Evolutionary conservation across 768 basidiomycete species (phyloP), one percentile per base, ranked within the genome.

Genomic region (Mycena epipterygia): DNA sequence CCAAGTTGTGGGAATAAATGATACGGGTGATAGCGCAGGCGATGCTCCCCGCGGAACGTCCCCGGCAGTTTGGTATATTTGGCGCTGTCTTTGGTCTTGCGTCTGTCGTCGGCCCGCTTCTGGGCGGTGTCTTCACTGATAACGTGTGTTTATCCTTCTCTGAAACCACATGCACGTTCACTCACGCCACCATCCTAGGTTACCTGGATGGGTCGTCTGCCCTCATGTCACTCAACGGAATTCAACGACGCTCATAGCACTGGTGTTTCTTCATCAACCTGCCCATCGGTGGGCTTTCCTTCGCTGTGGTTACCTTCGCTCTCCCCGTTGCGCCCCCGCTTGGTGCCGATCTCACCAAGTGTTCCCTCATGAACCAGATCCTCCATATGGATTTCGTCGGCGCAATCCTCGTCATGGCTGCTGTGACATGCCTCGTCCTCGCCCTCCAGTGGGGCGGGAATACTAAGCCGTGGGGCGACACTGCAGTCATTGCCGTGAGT

Each of bases 371-470:
- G 53, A 67, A 67, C 29, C 67, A 66, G 33, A 67, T 70, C 61
- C n/a, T 73, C 35, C 39, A 69, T 55, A 75, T 85, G 65, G 84
- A 86, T 70, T 82, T 78, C 75, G 8, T 85, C 57, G 85, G 84
- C 12, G 77, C 79, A 0, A 67, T 73, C 25, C 76, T 85, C 14
- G 75, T 79, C 48, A 72, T 84, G 52, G 77, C 39, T 17, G 64
- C 78, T n/a, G 74, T 84, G 46, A 81, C 80, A 5, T 78, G 76
- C 53, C 76, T 85, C 16, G 77, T 85, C 29, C 76, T 86, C 7
- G 79, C 85, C 5, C 74, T 86, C 0, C 81, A 84, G 59, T 84
- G 82, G 81, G 85, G 84, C 21, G 85, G 85, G 1, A 81, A 82
- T 72, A 71, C 76, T 25, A 82, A 83, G 72, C 75, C 82, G 0